These are phyloP conservation scores for Trypanosoma melophagium DNA, from an alignment of 208 protist genomes.

Conservation along the genomic window DNA sequence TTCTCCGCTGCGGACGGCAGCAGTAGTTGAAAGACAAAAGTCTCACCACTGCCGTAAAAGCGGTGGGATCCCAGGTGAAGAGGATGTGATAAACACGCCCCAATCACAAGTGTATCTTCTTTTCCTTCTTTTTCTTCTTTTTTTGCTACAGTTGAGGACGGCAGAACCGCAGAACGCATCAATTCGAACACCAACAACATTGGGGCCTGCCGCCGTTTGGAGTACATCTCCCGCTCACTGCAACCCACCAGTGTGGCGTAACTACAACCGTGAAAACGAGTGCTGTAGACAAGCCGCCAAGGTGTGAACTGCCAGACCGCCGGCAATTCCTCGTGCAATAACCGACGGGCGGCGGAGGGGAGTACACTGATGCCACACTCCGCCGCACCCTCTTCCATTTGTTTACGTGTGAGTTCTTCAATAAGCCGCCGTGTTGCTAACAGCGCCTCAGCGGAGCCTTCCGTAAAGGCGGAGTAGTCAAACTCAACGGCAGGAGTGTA, in stretches of 20 bases:
- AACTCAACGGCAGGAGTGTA: conserved; percentile 51
- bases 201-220: conserved; percentile 16
- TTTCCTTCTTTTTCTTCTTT: neutral
- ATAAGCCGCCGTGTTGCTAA: conserved; percentile 38
- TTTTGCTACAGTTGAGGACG: no score
- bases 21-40: conserved; percentile 80
- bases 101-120: conserved; percentile 35
- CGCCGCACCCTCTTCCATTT: conserved; percentile 11
- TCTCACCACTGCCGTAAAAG: conserved; percentile 69
- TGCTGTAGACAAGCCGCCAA: conserved; percentile 80
- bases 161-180: conserved; percentile 20
- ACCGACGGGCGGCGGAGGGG: conserved; percentile 35
- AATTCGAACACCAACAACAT: conserved; percentile 75
- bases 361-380: conserved; percentile 41
- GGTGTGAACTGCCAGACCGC: conserved; percentile 56
- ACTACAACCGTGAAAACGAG: conserved; percentile 61
- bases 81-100: conserved; percentile 60
- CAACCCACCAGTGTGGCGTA: conserved; percentile 46
- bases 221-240: conserved; percentile 40
- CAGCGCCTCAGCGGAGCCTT: conserved; percentile 53
- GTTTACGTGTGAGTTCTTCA: conserved; percentile 7
- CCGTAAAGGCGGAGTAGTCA: conserved; percentile 74
- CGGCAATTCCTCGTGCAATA: conserved; percentile 64
- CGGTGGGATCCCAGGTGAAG: conserved; percentile 40
- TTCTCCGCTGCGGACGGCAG: conserved; percentile 16